Base-by-base conservation (phyloP, 2,329 filamentous ascomycete genomes). In the Ceratocystis cubensis region DNA sequence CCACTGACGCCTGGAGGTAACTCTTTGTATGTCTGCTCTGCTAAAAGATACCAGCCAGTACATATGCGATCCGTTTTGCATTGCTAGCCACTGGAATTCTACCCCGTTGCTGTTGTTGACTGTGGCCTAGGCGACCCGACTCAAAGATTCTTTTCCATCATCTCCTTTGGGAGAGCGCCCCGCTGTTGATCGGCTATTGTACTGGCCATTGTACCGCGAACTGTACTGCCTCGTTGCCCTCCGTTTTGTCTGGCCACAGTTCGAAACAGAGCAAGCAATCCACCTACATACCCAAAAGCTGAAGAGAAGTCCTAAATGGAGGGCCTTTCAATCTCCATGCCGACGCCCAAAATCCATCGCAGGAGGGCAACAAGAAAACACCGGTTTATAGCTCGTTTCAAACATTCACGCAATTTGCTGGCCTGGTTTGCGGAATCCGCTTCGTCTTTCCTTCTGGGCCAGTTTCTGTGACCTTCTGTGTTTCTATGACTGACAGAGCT, bases 101-200 rank as follows among this genome's bases (percentile, higher is more conserved):
- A 63, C 22, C 61, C 22, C 61, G 61, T 48, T 63, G 56, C 28
- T 59, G 56, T 37, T 59, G 25, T 59, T 59, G 28, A 59, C 56
- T 45, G 61, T 63, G 61, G 30, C 41, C 61, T 46, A 63, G 61
- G 41, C 61, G 61, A 63, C 61, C 37, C 56, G 56, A 59, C 28
- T 41, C 25, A 3, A 59, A 59, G 56, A 59, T 59, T 59, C 56
- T 59, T 37, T 28, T 57, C 37, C 37, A 41, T 41, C 48, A 5
- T 50, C 48, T 53, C 56, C 56, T 33, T 59, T 59, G 28, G 56
- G 56, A 57, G 56, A 30, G 28, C 56, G 56, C 56, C 56, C 56
- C 56, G 56, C 30, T 37, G 56, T n/a, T n/a, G 8, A 20, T 25
- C 28, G 28, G 56, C 17, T 28, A 30, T 59, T 37, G 56, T 15